Conservation (phyloP, 2,329 filamentous ascomycete genomes). For the Sporothrix sp. region DNA sequence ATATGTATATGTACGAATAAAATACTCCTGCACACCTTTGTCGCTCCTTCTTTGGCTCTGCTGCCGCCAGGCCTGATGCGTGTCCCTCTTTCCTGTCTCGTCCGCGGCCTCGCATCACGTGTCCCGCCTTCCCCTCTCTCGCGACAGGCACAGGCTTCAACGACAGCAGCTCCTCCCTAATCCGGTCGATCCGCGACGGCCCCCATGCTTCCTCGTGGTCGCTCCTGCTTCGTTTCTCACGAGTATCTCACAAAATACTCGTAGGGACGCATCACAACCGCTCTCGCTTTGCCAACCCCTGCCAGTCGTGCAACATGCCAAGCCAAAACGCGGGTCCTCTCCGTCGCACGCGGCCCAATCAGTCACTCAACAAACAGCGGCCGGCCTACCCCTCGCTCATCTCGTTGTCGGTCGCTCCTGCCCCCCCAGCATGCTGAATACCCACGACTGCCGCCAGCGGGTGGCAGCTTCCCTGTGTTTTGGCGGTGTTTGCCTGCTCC, state of each 20-base stretch:
- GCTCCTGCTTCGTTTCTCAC: neutral
- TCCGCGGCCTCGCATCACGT: neutral
- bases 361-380: neutral
- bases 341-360: constrained; percentile 1
- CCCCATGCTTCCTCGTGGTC: neutral
- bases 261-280: too few species aligned
- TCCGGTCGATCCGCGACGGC: too few species aligned
- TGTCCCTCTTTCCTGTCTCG: too few species aligned
- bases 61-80: neutral
- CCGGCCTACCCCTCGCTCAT: constrained; percentile 8
- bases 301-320: constrained; percentile 14
- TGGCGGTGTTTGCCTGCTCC: neutral
- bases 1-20: too few species aligned
- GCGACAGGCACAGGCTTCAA: too few species aligned
- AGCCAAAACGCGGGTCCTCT: constrained; percentile 8
- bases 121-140: too few species aligned
- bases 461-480: neutral
- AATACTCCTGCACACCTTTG: too few species aligned
- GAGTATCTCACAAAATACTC: too few species aligned
- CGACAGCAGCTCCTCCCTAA: too few species aligned
- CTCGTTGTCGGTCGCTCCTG: neutral
- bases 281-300: neutral
- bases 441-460: neutral
- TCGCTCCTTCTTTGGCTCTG: neutral
- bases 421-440: neutral